phyloP scores from a whole-genome alignment of 2,329 filamentous ascomycete species.

The Sclerotiophoma versabilis region DNA sequence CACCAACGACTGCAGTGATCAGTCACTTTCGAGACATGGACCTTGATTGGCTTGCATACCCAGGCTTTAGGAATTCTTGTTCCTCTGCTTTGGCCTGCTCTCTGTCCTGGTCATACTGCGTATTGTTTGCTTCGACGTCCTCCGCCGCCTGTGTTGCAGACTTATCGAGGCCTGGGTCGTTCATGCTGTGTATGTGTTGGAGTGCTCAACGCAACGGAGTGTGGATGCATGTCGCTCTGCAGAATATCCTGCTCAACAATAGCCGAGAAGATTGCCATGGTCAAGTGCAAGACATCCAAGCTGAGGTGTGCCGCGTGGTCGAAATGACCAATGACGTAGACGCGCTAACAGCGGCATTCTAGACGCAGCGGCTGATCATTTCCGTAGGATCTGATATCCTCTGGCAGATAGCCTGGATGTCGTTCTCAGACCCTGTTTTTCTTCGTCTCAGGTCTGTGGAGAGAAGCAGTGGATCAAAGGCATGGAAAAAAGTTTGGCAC shows the following conservation, averaged over 20 bases:
- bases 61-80: conserved; percentile 54
- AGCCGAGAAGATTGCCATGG: neutral
- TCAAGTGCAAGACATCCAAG: conserved; percentile 14
- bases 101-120: conserved; percentile 36
- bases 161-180: conserved; percentile 62
- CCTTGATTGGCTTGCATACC: conserved; percentile 32
- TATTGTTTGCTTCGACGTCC: conserved; percentile 50
- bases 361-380: neutral
- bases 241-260: neutral
- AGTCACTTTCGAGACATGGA: neutral
- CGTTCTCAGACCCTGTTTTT: conserved; percentile 2
- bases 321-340: conserved; percentile 18
- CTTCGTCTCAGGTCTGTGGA: neutral
- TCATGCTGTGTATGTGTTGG: conserved; percentile 27
- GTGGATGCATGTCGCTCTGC: conserved; percentile 1
- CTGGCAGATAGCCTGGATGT: neutral
- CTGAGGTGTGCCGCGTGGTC: conserved; percentile 10
- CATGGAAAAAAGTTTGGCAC: conserved; percentile 4
- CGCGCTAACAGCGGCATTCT: conserved; percentile 14
- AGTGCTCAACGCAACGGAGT: neutral
- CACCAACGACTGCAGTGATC: conserved; percentile 59
- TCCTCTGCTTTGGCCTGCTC: conserved; percentile 51
- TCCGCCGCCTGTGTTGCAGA: conserved; percentile 57
- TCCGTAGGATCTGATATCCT: neutral
- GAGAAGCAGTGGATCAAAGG: conserved; percentile 4